These are phyloP conservation scores for Fusarium heterosporum DNA, from an alignment of 2,329 filamentous ascomycete species.

Conservation along the genomic window DNA sequence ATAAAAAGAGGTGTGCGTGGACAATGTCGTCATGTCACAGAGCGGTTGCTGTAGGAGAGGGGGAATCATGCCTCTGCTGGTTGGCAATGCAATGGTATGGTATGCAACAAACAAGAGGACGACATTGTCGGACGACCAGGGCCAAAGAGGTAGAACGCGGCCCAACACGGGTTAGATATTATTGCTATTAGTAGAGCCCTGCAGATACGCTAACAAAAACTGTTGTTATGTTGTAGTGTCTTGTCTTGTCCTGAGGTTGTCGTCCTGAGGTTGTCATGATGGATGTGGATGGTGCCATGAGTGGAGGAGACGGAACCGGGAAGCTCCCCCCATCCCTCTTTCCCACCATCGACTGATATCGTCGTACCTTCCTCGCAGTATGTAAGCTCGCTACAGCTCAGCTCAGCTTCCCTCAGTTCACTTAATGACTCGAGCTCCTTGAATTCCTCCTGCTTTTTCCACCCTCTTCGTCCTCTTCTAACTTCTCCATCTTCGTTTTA, in stretches of 20 bases:
- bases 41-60: constrained; percentile 33
- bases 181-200: background rate
- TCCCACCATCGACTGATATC: constrained; percentile 2
- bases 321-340: constrained; percentile 29
- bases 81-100: background rate
- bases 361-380: constrained; percentile 3
- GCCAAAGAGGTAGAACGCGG: constrained; percentile 18
- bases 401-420: constrained; percentile 9
- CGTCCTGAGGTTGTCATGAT: constrained; percentile 37
- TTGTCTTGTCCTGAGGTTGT: constrained; percentile 2
- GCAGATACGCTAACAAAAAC: constrained; percentile 10
- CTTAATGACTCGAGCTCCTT: constrained; percentile 2
- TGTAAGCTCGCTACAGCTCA: constrained; percentile 25
- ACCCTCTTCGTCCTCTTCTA: background rate
- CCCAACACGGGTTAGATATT: constrained; percentile 12
- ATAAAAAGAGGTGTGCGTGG: constrained; percentile 28
- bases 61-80: constrained; percentile 33
- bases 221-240: constrained; percentile 5
- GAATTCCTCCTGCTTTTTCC: constrained; percentile 9
- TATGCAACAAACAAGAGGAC: constrained; percentile 11
- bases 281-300: constrained; percentile 10
- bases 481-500: constrained; percentile 12
- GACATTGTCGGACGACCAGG: constrained; percentile 25
- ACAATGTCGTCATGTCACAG: constrained; percentile 46
- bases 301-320: constrained; percentile 11